Percentiles rank a stretch among this genome's conserved stretches.
Conservation (phyloP, 106 monocot species). For the Acanthochlamys bracteata region DNA sequence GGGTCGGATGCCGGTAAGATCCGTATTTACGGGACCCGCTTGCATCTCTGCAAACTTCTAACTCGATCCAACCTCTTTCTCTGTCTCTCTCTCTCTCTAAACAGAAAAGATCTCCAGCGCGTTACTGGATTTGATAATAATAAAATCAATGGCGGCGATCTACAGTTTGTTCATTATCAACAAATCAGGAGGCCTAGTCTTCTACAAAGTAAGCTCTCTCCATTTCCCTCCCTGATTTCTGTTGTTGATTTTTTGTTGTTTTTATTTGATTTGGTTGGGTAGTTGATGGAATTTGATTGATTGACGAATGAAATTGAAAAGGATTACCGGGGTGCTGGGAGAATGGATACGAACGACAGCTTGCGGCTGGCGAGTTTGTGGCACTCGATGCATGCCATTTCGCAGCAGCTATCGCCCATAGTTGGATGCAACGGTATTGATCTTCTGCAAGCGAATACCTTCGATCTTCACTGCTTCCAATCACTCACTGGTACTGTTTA, state of each 20-base stretch:
- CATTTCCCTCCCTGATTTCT: too few species aligned
- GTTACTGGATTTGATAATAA: not conserved
- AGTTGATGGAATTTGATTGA: not conserved
- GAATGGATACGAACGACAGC: constrained; percentile 98
- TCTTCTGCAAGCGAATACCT: constrained; percentile 81
- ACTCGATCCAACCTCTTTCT: too few species aligned
- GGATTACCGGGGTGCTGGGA: constrained; percentile 86
- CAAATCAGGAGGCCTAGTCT: constrained; percentile 95
- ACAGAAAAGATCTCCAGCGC: too few species aligned
- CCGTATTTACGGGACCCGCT: too few species aligned
- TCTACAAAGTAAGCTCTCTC: constrained; percentile 81
- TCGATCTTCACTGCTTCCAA: constrained; percentile 97
- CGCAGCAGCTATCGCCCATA: constrained; percentile 90
- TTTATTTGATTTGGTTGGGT: constrained; percentile 1
- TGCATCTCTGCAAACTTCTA: too few species aligned
- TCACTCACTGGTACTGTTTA: constrained; percentile 67
- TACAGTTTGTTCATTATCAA: constrained; percentile 97
- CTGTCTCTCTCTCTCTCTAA: too few species aligned
- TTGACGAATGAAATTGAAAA: constrained; percentile 2
- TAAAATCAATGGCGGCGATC: constrained; percentile 47
- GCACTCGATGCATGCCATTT: constrained; percentile 99
- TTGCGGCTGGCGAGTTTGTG: constrained; percentile 83
- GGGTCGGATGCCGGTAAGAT: too few species aligned
- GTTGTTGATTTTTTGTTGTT: too few species aligned
- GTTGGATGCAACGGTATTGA: constrained; percentile 75